A percentile compares a stretch with the other conserved stretches of the same genome.
phyloP scores from a whole-genome alignment of 805 yeast genomes.

The Cyberlindnera japonica region DNA sequence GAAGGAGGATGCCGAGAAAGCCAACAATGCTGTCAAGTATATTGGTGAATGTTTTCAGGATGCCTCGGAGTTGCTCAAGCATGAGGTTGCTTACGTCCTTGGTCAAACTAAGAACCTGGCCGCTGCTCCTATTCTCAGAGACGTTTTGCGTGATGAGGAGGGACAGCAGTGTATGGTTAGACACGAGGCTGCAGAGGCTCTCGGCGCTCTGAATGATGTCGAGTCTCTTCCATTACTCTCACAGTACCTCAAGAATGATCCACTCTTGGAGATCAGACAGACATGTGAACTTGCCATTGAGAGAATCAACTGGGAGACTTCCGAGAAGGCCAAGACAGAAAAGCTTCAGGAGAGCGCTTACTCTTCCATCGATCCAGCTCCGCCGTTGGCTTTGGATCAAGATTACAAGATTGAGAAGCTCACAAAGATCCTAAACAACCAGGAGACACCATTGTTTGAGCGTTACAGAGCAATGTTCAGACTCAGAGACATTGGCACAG shows the following conservation, averaged over 20 bases:
- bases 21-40: slow-evolving; percentile 68
- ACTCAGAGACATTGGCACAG: slow-evolving; percentile 88
- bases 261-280: slow-evolving; percentile 84
- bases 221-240: slow-evolving; percentile 65
- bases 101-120: slow-evolving; percentile 89
- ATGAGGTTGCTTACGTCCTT: slow-evolving; percentile 94
- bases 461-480: slow-evolving; percentile 99
- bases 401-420: slow-evolving; percentile 63
- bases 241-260: slow-evolving; percentile 66
- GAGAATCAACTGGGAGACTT: slow-evolving; percentile 88
- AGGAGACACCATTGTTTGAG: slow-evolving; percentile 75
- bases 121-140: slow-evolving; percentile 73
- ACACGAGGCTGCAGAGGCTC: slow-evolving; percentile 98
- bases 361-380: slow-evolving; percentile 95
- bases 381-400: slow-evolving; percentile 76
- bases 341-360: slow-evolving; percentile 70
- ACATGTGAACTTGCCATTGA: slow-evolving; percentile 97
- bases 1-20: slow-evolving; percentile 44
- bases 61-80: slow-evolving; percentile 82
- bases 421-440: slow-evolving; percentile 68
- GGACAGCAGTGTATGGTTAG: slow-evolving; percentile 94
- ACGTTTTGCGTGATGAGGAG: slow-evolving; percentile 56
- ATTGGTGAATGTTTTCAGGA: slow-evolving; percentile 85
- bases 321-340: slow-evolving; percentile 63
- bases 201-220: slow-evolving; percentile 89